Percentiles rank a stretch among this genome's conserved stretches.
Evolutionary conservation across 2,329 filamentous ascomycete species (phyloP).

Genomic region (Fusarium metavorans): DNA sequence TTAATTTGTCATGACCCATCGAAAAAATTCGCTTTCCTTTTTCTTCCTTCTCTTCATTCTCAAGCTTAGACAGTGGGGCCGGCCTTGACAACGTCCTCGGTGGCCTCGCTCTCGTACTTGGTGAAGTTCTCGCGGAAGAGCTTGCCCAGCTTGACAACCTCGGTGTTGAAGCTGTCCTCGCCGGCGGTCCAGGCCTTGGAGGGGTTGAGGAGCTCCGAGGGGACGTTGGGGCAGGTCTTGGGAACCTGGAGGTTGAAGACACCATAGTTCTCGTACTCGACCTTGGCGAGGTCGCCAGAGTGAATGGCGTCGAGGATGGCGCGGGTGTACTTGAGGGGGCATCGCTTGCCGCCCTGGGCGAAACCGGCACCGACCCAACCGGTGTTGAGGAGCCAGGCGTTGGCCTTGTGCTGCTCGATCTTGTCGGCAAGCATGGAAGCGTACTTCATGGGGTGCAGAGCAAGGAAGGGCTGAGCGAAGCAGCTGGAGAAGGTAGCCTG

Average conservation of each 20-base stretch:
- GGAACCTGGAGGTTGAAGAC: constrained; percentile 98
- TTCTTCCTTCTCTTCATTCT: constrained; percentile 12
- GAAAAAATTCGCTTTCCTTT: constrained; percentile 36
- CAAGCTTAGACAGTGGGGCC: constrained; percentile 59
- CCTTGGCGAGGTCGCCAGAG: constrained; percentile 92
- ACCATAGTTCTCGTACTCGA: constrained; percentile 94
- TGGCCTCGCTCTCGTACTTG: constrained; percentile 91
- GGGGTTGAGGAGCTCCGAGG: constrained; percentile 93
- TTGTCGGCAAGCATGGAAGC: constrained; percentile 98
- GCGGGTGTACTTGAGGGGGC: constrained; percentile 98
- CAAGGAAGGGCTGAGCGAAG: constrained; percentile 99
- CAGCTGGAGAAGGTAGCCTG: constrained; percentile 99
- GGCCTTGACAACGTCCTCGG: constrained; percentile 79
- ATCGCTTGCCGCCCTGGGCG: constrained; percentile 93
- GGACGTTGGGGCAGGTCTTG: constrained; percentile 89
- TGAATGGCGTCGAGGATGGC: constrained; percentile 99
- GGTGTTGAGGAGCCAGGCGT: constrained; percentile 98
- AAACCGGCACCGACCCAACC: constrained; percentile 95
- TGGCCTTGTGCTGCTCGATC: constrained; percentile 94
- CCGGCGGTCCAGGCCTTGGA: constrained; percentile 91
- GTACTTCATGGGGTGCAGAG: constrained; percentile 99
- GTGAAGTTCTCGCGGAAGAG: constrained; percentile 98
- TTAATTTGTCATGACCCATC: constrained; percentile 37
- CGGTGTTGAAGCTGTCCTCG: constrained; percentile 82
- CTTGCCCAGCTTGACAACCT: constrained; percentile 89